Evolutionary conservation across 345 rosid genomes (phyloP).

Genomic region (Lagerstroemia speciosa): DNA sequence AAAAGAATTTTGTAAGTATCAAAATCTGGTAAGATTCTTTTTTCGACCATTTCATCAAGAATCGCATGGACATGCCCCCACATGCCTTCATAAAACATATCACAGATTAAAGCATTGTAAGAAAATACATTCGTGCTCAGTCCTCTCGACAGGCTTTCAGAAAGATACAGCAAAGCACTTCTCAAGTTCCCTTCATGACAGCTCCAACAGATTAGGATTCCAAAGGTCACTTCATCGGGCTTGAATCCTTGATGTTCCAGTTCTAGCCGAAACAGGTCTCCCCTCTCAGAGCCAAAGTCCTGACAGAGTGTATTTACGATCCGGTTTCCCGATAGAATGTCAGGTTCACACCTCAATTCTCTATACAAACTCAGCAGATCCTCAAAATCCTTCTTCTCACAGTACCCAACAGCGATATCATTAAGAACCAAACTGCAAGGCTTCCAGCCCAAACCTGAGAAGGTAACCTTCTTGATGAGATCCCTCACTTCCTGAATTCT

Average conservation of each 20-base stretch:
- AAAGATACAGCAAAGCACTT: conserved; percentile 37
- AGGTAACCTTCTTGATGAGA: conserved; percentile 40
- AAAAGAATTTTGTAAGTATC: conserved; percentile 45
- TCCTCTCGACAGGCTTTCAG: conserved; percentile 47
- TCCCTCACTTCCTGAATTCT: conserved; percentile 58
- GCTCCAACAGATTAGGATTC: conserved; percentile 63
- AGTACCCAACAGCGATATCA: conserved; percentile 48
- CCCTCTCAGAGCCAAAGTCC: conserved; percentile 45
- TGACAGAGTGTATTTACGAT: conserved; percentile 41
- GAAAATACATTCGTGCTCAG: conserved; percentile 38
- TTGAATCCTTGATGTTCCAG: conserved; percentile 47
- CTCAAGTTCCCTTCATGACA: conserved; percentile 50
- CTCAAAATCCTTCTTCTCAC: conserved; percentile 68
- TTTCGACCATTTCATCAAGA: conserved; percentile 55
- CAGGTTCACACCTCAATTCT: conserved; percentile 37
- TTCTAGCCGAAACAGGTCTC: conserved; percentile 40
- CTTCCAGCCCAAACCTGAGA: conserved; percentile 31
- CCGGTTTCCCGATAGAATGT: conserved; percentile 45
- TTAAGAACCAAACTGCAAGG: conserved; percentile 28
- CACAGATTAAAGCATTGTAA: conserved; percentile 51
- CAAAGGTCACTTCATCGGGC: conserved; percentile 52
- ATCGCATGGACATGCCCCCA: conserved; percentile 39
- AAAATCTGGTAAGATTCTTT: conserved; percentile 24
- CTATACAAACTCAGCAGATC: conserved; percentile 46
- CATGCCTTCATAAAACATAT: conserved; percentile 44